Evolutionary conservation across 83 land plant species (phyloP), one percentile per base, ranked within the genome.

Genomic region (Picea abies): DNA sequence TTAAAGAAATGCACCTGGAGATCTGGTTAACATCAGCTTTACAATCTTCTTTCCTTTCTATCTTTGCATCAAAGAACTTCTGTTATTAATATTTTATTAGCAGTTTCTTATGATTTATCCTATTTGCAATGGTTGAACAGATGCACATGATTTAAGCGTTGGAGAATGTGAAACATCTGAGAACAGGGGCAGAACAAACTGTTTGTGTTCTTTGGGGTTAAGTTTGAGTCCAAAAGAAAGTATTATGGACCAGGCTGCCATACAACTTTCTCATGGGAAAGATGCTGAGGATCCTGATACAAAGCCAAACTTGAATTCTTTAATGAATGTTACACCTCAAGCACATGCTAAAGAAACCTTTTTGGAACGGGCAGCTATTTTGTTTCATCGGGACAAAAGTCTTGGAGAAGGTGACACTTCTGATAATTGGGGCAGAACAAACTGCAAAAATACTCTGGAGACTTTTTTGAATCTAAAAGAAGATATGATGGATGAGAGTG

Each of bases 281-380:
- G 25, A 39, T 20, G 39, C 23, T 41, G n/a, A 72, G 56, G 20
- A 3, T 41, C 25, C 22, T 41, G 14, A 8, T 8, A 39, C 76
- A 41, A 72, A 41, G 3, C 39, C 35, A 72, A 39, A 37, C 56
- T 41, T 72, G 76, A 72, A 41, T 72, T 41, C 49, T 72, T 19
- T 72, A 72, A 39, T 41, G 49, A 72, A 41, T 72, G 52, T 72
- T 71, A 19, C 44, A 37, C 52, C 76, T 41, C 23, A 72, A 41
- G 56, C 22, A 72, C 25, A 20, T 8, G 22, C 39, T 72, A 22
- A 37, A 72, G 70, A 22, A 23, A 66, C 32, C 70, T 20, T 72
- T n/a, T 72, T 22, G 26, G 19, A 72, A 19, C 22, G 39, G 58
- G 14, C 56, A n/a, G 25, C 76, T 44, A 44, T 44, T 37, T 41